Evolutionary conservation across 768 basidiomycete genomes (phyloP).

Genomic region (Hypholoma sublateritium): DNA sequence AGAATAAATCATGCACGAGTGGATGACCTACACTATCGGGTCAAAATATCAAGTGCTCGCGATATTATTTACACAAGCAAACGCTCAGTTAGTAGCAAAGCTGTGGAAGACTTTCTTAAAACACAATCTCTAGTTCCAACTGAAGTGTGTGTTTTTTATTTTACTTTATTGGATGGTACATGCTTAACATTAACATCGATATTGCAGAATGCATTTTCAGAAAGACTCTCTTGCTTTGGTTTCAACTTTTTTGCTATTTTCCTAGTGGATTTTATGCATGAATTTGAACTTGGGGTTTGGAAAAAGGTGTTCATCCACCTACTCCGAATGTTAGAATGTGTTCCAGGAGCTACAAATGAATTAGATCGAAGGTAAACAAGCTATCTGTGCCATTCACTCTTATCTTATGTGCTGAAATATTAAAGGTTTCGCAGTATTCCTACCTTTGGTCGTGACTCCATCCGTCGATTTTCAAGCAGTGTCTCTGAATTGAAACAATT

Average conservation of each 20-base stretch:
- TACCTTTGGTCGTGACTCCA: conserved; percentile 19
- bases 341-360: not conserved
- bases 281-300: conserved; percentile 39
- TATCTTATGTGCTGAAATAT: not conserved
- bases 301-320: conserved; percentile 36
- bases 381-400: too few relatives aligned
- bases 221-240: conserved; percentile 4
- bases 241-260: conserved; percentile 31
- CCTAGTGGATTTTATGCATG: conserved; percentile 36
- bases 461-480: conserved; percentile 24
- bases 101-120: too few relatives aligned
- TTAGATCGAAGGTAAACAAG: too few relatives aligned
- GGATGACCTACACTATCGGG: too few relatives aligned
- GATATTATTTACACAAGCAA: too few relatives aligned
- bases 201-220: conserved; percentile 3
- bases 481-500: conserved; percentile 25
- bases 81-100: too few relatives aligned
- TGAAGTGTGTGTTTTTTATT: too few relatives aligned
- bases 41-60: too few relatives aligned
- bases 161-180: too few relatives aligned
- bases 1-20: too few relatives aligned
- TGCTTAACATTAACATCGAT: too few relatives aligned
- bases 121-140: too few relatives aligned
- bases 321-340: conserved; percentile 27
- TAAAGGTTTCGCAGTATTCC: conserved; percentile 13